Evolutionary conservation across 2,329 filamentous ascomycete species (phyloP).

Genomic region (Aspergillus sp.): DNA sequence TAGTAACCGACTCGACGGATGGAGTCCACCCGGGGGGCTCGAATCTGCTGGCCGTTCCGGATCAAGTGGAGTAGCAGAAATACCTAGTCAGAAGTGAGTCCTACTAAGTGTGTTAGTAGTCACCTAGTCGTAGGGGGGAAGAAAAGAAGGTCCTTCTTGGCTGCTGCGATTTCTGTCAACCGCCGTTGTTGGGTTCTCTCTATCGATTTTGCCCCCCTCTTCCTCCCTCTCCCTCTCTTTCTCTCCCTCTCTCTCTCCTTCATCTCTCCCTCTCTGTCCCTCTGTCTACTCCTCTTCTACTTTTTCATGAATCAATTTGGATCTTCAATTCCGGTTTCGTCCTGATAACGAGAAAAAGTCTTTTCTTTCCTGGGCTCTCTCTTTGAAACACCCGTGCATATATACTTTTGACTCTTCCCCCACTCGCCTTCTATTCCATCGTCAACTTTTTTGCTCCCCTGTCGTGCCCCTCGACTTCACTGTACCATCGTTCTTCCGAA

Average conservation of each 20-base stretch:
- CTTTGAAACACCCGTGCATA: too few species aligned
- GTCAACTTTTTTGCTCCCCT: too few species aligned
- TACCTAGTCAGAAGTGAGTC: neutral
- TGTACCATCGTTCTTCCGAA: too few species aligned
- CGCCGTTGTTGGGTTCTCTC: neutral
- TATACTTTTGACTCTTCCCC: too few species aligned
- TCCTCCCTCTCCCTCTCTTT: neutral
- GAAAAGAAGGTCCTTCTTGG: neutral
- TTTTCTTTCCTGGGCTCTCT: too few species aligned
- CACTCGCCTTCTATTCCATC: too few species aligned
- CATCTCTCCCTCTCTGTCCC: neutral
- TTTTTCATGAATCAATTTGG: too few species aligned
- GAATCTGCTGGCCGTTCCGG: neutral
- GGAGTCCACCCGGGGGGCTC: neutral
- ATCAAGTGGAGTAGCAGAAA: neutral
- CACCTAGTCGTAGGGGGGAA: neutral
- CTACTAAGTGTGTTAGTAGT: neutral
- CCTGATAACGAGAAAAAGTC: too few species aligned
- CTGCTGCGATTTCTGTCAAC: neutral
- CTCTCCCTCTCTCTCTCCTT: conserved; percentile 3
- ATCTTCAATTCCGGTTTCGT: too few species aligned
- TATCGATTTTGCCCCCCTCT: neutral
- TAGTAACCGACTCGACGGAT: conserved; percentile 1
- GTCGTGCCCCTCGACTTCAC: too few species aligned
- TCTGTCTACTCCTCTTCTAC: neutral